phyloP scores from a whole-genome alignment of 371 early-diverging fungal genomes.

The Mucor irregularis region DNA sequence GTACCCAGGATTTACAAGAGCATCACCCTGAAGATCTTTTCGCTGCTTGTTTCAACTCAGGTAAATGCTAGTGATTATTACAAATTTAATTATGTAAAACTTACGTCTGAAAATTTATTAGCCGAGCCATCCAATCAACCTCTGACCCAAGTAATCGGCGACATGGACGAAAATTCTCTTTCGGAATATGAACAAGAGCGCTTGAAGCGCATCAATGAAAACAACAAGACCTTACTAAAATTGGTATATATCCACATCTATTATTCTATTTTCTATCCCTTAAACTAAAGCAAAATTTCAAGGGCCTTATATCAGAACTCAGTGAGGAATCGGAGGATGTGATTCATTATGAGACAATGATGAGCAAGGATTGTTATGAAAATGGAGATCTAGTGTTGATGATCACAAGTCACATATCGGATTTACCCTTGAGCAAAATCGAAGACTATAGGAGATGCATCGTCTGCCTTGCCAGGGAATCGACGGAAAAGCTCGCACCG shows the following conservation, averaged over 20 bases:
- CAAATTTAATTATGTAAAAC: no score
- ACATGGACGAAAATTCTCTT: slow-evolving; percentile 10
- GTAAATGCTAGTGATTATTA: no score
- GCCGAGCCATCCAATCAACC: no score
- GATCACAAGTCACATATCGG: slow-evolving; percentile 61
- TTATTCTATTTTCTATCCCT: background rate
- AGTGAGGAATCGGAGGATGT: slow-evolving; percentile 77
- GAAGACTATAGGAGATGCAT: slow-evolving; percentile 61
- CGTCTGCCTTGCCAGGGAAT: slow-evolving; percentile 59
- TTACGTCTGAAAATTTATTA: no score
- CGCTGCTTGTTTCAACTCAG: no score
- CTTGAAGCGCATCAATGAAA: slow-evolving; percentile 65
- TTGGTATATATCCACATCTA: slow-evolving; percentile 42
- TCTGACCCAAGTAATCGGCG: background rate
- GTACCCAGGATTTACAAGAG: no score
- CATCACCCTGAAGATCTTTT: no score
- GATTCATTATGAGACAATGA: slow-evolving; percentile 69
- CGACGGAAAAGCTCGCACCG: slow-evolving; percentile 51
- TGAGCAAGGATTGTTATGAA: slow-evolving; percentile 33
- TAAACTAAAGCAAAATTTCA: background rate
- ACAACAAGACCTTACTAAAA: slow-evolving; percentile 62
- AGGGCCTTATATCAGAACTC: slow-evolving; percentile 80
- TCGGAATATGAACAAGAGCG: slow-evolving; percentile 66
- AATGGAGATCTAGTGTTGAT: slow-evolving; percentile 57
- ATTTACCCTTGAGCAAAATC: slow-evolving; percentile 41